Evolutionary conservation across 306 rosid genomes (phyloP).

Genomic region (Dryas alaskensis): DNA sequence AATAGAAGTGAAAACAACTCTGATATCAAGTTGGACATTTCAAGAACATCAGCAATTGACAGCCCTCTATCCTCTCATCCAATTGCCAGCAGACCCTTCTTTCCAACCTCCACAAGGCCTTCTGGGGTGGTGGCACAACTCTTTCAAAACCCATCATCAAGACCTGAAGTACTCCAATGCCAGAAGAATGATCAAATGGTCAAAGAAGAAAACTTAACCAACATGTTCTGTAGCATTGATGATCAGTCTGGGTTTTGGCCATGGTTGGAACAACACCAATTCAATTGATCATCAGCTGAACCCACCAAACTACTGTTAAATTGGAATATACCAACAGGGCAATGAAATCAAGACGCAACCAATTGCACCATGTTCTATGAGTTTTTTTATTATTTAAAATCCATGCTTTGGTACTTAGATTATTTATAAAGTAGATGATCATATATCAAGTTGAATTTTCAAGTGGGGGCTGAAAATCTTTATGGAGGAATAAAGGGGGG

Average conservation of each 20-base stretch:
- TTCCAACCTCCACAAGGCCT: constrained; percentile 68
- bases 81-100: constrained; percentile 49
- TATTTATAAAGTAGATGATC: neutral
- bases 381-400: constrained; percentile 29
- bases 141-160: constrained; percentile 68
- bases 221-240: constrained; percentile 86
- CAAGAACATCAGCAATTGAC: constrained; percentile 82
- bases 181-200: constrained; percentile 68
- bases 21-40: constrained; percentile 83
- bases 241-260: constrained; percentile 98
- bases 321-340: constrained; percentile 23
- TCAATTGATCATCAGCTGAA: constrained; percentile 46
- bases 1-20: constrained; percentile 97
- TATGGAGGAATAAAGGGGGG: constrained; percentile 45
- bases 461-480: constrained; percentile 37
- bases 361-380: constrained; percentile 34
- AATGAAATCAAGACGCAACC: constrained; percentile 41
- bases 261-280: constrained; percentile 95
- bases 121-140: constrained; percentile 59
- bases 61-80: constrained; percentile 59
- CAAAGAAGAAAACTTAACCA: constrained; percentile 80
- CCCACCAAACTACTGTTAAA: constrained; percentile 17
- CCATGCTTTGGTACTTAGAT: constrained; percentile 44
- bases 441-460: constrained; percentile 47
- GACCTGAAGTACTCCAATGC: constrained; percentile 59